Conservation (phyloP, 768 basidiomycete genomes). For the Leccinum uliginosum region DNA sequence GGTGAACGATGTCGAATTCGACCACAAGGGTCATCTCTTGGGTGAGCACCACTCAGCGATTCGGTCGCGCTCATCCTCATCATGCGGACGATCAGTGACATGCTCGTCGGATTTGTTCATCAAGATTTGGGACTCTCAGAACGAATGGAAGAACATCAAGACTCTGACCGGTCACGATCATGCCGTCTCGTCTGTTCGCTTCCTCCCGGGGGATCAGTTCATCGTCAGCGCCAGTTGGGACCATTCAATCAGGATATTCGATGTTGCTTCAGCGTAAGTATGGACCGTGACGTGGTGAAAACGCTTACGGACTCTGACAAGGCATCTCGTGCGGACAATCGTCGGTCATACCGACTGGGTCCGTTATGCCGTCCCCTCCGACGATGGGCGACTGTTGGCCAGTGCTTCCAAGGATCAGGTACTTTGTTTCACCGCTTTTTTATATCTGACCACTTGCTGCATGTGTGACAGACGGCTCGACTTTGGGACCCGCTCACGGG, state of each 20-base stretch:
- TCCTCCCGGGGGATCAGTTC: conserved; percentile 79
- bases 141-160: conserved; percentile 87
- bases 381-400: conserved; percentile 69
- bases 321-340: conserved; percentile 74
- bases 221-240: conserved; percentile 88
- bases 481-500: conserved; percentile 72
- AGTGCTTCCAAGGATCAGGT: conserved; percentile 90
- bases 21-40: conserved; percentile 76
- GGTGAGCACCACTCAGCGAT: conserved; percentile 43
- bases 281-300: neutral
- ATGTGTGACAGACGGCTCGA: conserved; percentile 56
- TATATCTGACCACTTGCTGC: neutral
- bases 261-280: conserved; percentile 79
- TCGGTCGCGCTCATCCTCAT: neutral
- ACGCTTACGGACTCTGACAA: conserved; percentile 27
- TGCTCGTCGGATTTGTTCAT: conserved; percentile 87
- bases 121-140: conserved; percentile 87
- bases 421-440: conserved; percentile 17
- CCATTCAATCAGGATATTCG: conserved; percentile 80
- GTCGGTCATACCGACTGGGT: conserved; percentile 84
- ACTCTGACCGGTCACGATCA: conserved; percentile 91
- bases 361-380: conserved; percentile 57
- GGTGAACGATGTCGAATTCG: conserved; percentile 84
- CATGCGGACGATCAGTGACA: conserved; percentile 31
- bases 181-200: conserved; percentile 80